These are phyloP conservation scores for Eragrostis curvula DNA, from an alignment of 176 grass and related monocot species.

Conservation along the genomic window DNA sequence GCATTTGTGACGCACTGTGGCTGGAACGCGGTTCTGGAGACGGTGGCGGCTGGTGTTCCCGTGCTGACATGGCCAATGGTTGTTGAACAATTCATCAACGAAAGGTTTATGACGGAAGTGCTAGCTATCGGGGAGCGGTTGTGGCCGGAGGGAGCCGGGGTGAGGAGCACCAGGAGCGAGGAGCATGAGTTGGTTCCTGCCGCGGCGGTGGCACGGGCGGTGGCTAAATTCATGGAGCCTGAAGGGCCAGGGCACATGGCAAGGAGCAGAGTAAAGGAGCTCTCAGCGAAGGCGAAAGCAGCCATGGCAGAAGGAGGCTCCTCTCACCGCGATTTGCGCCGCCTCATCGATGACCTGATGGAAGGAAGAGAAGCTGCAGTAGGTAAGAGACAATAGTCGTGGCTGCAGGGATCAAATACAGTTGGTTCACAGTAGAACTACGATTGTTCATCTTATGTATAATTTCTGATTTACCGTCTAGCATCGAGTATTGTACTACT, in stretches of 20 bases:
- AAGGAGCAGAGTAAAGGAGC: constrained; percentile 21
- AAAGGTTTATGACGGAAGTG: constrained; percentile 25
- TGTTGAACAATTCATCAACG: constrained; percentile 48
- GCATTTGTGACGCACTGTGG: constrained; percentile 57
- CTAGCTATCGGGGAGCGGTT: neutral
- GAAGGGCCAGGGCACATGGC: neutral
- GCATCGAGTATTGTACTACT: too few relatives aligned
- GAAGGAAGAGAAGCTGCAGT: neutral
- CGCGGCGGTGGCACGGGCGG: constrained; percentile 5
- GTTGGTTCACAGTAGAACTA: too few relatives aligned
- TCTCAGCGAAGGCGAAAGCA: constrained; percentile 14
- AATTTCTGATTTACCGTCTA: too few relatives aligned
- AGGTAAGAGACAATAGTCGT: neutral
- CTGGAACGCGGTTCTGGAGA: constrained; percentile 50
- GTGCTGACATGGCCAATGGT: constrained; percentile 62
- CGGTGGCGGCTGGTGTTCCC: constrained; percentile 27
- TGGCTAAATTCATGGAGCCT: constrained; percentile 29
- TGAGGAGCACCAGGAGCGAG: constrained; percentile 5
- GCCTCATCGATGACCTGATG: constrained; percentile 29
- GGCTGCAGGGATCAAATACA: too few relatives aligned
- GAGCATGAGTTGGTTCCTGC: neutral
- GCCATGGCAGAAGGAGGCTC: constrained; percentile 28
- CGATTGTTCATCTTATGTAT: too few relatives aligned
- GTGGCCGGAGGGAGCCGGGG: constrained; percentile 11
- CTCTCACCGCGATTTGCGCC: constrained; percentile 20